These are phyloP conservation scores for Exophiala alcalophila DNA, from an alignment of 2,329 filamentous ascomycete genomes.

Conservation along the genomic window DNA sequence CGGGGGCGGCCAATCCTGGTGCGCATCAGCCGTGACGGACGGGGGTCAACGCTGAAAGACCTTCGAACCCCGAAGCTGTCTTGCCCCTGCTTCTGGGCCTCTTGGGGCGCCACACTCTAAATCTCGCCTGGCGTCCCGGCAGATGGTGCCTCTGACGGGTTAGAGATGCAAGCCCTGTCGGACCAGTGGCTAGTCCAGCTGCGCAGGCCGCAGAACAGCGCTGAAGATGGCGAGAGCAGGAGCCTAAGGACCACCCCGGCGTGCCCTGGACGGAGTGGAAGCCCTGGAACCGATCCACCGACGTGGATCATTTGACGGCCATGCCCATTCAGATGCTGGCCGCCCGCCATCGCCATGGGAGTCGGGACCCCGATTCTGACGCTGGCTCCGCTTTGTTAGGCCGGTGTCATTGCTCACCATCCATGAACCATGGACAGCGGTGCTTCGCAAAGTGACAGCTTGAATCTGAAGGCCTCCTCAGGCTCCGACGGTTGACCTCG, in stretches of 20 bases:
- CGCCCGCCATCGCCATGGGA: slow-evolving; percentile 16
- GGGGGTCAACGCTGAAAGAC: no score
- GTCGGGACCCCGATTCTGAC: slow-evolving; percentile 6
- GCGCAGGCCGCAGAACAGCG: no score
- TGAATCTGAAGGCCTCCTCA: slow-evolving; percentile 2
- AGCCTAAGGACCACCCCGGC: no score
- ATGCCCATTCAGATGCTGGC: slow-evolving; percentile 17
- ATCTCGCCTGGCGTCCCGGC: slow-evolving; percentile 26
- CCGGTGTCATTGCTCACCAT: slow-evolving; percentile 16
- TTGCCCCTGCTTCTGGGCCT: slow-evolving; percentile 10
- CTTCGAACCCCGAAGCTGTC: slow-evolving; percentile 3
- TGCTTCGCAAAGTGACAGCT: slow-evolving; percentile 10
- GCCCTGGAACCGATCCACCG: slow-evolving; percentile 9
- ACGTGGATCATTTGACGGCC: slow-evolving; percentile 9
- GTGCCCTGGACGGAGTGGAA: slow-evolving; percentile 7
- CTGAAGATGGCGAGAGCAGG: no score
- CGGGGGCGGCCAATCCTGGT: slow-evolving; percentile 17
- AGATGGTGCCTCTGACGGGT: slow-evolving; percentile 19
- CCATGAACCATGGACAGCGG: slow-evolving; percentile 23
- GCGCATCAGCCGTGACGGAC: slow-evolving; percentile 9
- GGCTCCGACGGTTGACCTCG: background rate
- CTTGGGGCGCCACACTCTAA: slow-evolving; percentile 27
- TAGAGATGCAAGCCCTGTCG: slow-evolving; percentile 23
- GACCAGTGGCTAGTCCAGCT: slow-evolving; percentile 24
- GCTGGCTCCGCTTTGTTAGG: slow-evolving; percentile 2